Percentiles rank a stretch among this genome's conserved stretches.
Evolutionary conservation across 1,284 basidiomycete species (phyloP).

Genomic region (Microbotryomycetes sp.): DNA sequence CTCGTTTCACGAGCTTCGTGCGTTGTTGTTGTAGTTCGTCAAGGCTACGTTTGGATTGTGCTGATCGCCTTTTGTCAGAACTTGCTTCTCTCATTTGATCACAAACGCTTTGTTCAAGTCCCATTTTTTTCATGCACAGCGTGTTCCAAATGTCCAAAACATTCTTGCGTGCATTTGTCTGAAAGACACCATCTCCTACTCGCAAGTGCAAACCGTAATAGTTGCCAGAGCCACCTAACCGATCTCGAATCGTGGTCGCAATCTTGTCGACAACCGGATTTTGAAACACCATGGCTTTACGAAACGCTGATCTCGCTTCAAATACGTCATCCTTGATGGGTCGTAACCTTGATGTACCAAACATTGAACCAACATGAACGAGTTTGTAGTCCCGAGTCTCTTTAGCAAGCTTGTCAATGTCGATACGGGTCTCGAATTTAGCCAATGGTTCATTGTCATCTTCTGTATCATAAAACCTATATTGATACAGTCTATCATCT

Average conservation of each 20-base stretch:
- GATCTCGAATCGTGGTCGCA: slow-evolving; percentile 32
- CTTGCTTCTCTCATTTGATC: slow-evolving; percentile 14
- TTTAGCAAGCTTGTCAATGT: slow-evolving; percentile 27
- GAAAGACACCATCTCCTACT: slow-evolving; percentile 59
- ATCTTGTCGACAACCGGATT: slow-evolving; percentile 35
- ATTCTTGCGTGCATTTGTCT: slow-evolving; percentile 42
- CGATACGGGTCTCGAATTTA: slow-evolving; percentile 37
- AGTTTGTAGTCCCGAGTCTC: slow-evolving; percentile 33
- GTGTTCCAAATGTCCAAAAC: slow-evolving; percentile 30
- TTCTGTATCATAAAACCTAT: slow-evolving; percentile 57
- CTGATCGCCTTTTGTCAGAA: background rate
- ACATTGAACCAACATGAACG: slow-evolving; percentile 39
- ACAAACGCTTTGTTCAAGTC: slow-evolving; percentile 13
- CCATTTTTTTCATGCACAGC: slow-evolving; percentile 33
- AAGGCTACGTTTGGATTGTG: background rate
- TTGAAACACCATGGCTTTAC: slow-evolving; percentile 35
- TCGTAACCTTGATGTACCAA: slow-evolving; percentile 37
- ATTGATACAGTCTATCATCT: slow-evolving; percentile 57
- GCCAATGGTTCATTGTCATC: slow-evolving; percentile 38
- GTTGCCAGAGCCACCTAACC: slow-evolving; percentile 47
- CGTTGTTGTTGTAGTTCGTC: slow-evolving; percentile 26
- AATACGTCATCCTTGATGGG: slow-evolving; percentile 22
- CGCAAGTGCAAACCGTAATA: slow-evolving; percentile 63
- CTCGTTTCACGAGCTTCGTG: slow-evolving; percentile 20
- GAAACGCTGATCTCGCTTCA: slow-evolving; percentile 28